Conservation (phyloP, 176 grass and related monocot genomes). For the Luzula sylvatica region DNA sequence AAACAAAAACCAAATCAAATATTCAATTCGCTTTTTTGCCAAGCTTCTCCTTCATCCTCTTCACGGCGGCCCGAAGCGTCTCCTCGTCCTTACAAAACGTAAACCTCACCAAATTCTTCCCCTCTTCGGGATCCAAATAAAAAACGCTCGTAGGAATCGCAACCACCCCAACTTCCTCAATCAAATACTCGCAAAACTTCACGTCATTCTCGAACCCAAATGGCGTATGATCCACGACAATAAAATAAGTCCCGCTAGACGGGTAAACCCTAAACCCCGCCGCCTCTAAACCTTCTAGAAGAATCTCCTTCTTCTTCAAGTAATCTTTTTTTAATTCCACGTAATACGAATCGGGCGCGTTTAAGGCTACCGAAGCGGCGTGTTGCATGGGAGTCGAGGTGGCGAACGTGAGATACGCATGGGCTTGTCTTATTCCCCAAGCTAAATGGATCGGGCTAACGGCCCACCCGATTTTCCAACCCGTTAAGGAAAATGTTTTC, state of each 20-base stretch:
- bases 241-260: conserved; percentile 86
- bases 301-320: conserved; percentile 49
- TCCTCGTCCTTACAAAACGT: conserved; percentile 95
- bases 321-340: conserved; percentile 79
- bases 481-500: conserved; percentile 92
- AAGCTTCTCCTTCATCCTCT: conserved; percentile 82
- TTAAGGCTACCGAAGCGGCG: conserved; percentile 47
- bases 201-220: conserved; percentile 75
- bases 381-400: conserved; percentile 91
- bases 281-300: conserved; percentile 62
- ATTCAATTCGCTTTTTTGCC: conserved; percentile 33
- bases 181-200: conserved; percentile 87
- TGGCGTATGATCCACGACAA: conserved; percentile 86
- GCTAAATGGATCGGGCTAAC: conserved; percentile 76
- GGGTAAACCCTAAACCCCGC: conserved; percentile 79
- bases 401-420: conserved; percentile 83
- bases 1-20: background rate
- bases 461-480: conserved; percentile 98
- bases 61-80: conserved; percentile 59
- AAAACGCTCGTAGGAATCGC: conserved; percentile 94
- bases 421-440: conserved; percentile 97
- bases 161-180: conserved; percentile 63
- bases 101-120: conserved; percentile 93
- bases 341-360: conserved; percentile 66
- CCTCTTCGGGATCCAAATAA: conserved; percentile 87